Base-by-base conservation (phyloP, 2,329 filamentous ascomycete genomes). In the Diaporthe eres region DNA sequence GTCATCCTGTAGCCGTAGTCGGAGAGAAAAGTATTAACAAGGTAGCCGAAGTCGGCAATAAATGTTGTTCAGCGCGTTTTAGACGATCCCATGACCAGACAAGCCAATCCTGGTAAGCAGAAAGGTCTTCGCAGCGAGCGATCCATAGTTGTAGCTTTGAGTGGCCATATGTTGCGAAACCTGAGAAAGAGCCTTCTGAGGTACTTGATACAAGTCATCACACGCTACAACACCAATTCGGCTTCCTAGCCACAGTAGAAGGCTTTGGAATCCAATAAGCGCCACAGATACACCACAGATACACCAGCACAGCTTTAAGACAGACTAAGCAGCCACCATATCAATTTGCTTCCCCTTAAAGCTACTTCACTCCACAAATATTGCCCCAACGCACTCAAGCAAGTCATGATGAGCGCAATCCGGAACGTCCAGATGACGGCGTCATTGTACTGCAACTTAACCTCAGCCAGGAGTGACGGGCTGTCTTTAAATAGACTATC, bases 231-330 rank as follows among this genome's bases (percentile, higher is more conserved):
- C 25, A n/a, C 12, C 58, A 61, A 42, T 17, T 28, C 25, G 12
- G 19, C 25, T 19, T 19, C 42, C 25, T 1, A 22, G 5, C 12
- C 19, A n/a, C 28, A 25, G 6, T 34, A 37, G 19, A 51, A 15
- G 7, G 22, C 37, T 25, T 6, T 12, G 3, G 22, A 49, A 22
- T n/a, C 9, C 28, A 25, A 10, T 2, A 10, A 9, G 22, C 1
- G 6, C 10, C 6, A 31, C 5, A 6, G 17, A 17, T 5, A 9
- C 19, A 15, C 31, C 42, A 3, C 31, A 31, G 31, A 31, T 5
- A 31, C 31, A 31, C 31, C 31, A 1, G 1, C 8, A 3, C 10
- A 31, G 9, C 10, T 3, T 2, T 1, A 4, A 13, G 22, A 15
- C 17, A 17, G 9, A 37, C 63, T n/a, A 67, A 19, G 39, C 39